These are phyloP conservation scores for Cenococcum geophilum DNA, from an alignment of 495 filamentous ascomycete genomes.

Conservation along the genomic window DNA sequence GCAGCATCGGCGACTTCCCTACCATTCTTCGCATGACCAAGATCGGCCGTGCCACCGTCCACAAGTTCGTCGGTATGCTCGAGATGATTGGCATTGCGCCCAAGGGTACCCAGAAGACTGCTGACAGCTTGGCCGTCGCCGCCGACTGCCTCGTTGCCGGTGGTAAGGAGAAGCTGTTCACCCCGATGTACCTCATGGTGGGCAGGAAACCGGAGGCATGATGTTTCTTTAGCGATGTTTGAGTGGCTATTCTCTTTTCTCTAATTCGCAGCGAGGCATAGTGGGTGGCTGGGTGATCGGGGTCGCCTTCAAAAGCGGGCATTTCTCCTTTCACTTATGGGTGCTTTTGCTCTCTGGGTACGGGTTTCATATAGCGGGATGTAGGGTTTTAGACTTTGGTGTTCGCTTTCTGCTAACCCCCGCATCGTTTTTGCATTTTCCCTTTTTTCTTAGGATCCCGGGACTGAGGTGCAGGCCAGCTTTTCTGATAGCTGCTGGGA, in stretches of 20 bases:
- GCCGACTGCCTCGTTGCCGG: conserved; percentile 87
- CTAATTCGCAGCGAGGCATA: neutral
- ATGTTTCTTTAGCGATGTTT: neutral
- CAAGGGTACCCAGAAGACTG: conserved; percentile 87
- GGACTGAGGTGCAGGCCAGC: no score
- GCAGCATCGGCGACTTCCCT: conserved; percentile 69
- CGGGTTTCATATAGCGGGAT: no score
- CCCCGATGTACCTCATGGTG: conserved; percentile 99
- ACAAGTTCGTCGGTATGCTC: conserved; percentile 71
- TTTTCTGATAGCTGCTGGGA: no score
- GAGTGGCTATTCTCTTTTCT: neutral
- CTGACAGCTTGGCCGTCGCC: conserved; percentile 75
- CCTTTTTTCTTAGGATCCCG: no score
- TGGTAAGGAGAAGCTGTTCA: conserved; percentile 89
- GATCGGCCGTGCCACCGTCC: conserved; percentile 66
- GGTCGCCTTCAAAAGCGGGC: neutral
- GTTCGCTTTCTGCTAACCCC: no score
- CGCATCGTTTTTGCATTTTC: no score
- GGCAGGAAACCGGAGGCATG: conserved; percentile 64
- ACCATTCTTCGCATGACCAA: conserved; percentile 90
- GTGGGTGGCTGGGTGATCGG: neutral
- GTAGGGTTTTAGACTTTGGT: no score
- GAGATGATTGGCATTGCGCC: conserved; percentile 75
- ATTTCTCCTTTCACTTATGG: neutral
- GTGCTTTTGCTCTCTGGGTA: neutral